phyloP scores from a whole-genome alignment of 2,329 filamentous ascomycete species.

The Trichoderma koningii region DNA sequence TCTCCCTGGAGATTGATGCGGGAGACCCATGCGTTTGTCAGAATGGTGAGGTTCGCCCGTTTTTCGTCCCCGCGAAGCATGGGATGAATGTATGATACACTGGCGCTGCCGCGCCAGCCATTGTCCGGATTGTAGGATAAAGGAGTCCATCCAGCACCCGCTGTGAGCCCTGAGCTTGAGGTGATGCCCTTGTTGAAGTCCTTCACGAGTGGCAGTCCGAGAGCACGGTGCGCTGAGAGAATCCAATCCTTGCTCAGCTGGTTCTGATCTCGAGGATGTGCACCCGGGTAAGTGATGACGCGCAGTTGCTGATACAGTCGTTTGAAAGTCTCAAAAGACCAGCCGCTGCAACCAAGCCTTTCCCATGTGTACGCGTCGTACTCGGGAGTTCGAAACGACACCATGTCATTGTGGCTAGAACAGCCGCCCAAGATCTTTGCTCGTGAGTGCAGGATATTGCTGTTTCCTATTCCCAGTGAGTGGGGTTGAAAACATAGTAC shows the following conservation, averaged over 20 bases:
- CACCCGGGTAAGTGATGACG: constrained; percentile 86
- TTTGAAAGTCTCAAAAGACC: constrained; percentile 84
- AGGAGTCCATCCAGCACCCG: constrained; percentile 87
- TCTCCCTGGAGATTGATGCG: constrained; percentile 72
- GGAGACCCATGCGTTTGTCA: constrained; percentile 87
- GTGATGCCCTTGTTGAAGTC: constrained; percentile 88
- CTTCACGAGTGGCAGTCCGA: constrained; percentile 77
- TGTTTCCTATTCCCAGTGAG: constrained; percentile 55
- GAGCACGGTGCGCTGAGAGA: constrained; percentile 72
- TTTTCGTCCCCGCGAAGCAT: constrained; percentile 82
- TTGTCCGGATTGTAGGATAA: constrained; percentile 90
- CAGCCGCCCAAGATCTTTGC: constrained; percentile 91
- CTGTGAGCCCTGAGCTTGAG: constrained; percentile 68
- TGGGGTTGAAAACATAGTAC: no score
- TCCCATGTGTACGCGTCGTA: constrained; percentile 88
- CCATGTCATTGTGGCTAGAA: constrained; percentile 91
- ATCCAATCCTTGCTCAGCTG: constrained; percentile 93
- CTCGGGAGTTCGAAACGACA: constrained; percentile 90
- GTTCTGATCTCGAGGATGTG: constrained; percentile 82
- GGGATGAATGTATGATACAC: constrained; percentile 92
- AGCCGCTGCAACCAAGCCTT: constrained; percentile 76
- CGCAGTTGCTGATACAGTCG: constrained; percentile 74
- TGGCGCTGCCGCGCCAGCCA: constrained; percentile 80
- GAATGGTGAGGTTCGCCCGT: constrained; percentile 78
- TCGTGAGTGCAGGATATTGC: constrained; percentile 85